Conservation (phyloP, 2,329 filamentous ascomycete species). For the Alternaria triticina region DNA sequence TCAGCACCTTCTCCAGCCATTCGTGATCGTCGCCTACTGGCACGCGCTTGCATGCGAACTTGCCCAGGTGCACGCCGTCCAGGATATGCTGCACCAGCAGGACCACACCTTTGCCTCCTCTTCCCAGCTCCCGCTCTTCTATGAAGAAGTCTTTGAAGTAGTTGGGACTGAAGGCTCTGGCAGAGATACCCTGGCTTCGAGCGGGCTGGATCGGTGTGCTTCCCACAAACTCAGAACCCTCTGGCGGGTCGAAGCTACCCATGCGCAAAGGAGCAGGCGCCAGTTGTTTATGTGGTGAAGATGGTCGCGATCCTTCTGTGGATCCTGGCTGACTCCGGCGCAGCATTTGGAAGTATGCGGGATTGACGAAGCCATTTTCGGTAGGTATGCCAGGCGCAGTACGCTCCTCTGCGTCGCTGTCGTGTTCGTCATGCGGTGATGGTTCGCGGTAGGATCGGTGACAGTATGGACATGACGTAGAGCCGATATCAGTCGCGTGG, state of each 20-base stretch:
- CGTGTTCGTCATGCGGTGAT: constrained; percentile 38
- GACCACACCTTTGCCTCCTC: constrained; percentile 93
- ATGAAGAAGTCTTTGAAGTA: constrained; percentile 95
- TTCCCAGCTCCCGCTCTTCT: constrained; percentile 83
- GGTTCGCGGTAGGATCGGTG: constrained; percentile 71
- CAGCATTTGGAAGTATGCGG: constrained; percentile 95
- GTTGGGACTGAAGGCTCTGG: constrained; percentile 85
- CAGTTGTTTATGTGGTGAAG: constrained; percentile 58
- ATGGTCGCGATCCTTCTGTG: constrained; percentile 55
- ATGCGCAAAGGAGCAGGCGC: constrained; percentile 40
- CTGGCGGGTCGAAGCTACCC: constrained; percentile 48
- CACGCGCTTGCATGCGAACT: constrained; percentile 96
- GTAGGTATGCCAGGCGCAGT: constrained; percentile 37
- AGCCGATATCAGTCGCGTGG: constrained; percentile 60
- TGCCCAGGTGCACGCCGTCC: constrained; percentile 84
- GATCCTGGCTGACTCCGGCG: constrained; percentile 63
- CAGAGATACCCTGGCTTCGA: constrained; percentile 72
- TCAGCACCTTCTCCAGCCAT: constrained; percentile 92
- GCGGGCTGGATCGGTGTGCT: constrained; percentile 51
- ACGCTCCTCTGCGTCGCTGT: constrained; percentile 42
- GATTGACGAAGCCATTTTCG: constrained; percentile 78
- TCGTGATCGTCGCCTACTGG: constrained; percentile 91
- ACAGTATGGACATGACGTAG: constrained; percentile 85
- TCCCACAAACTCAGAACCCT: constrained; percentile 58
- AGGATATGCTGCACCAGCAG: constrained; percentile 91